phyloP scores from a whole-genome alignment of 2,329 filamentous ascomycete genomes.

The Madurella fahalii region DNA sequence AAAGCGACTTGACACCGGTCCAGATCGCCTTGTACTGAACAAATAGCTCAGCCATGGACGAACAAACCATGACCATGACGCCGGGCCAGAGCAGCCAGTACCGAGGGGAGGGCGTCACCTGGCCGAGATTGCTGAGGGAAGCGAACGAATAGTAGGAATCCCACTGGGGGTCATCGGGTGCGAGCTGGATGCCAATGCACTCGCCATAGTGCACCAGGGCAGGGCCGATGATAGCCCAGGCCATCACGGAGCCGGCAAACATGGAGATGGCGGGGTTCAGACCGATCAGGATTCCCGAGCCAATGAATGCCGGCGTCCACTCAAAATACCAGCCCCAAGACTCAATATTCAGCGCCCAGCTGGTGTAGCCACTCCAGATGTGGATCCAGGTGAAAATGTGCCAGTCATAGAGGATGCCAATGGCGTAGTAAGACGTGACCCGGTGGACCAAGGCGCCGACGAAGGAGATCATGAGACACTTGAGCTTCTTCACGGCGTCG shows the following conservation, averaged over 20 bases:
- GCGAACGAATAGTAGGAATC: conserved; percentile 35
- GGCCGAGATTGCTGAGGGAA: conserved; percentile 32
- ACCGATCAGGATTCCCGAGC: conserved; percentile 55
- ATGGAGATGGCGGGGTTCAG: conserved; percentile 56
- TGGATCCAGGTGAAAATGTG: conserved; percentile 51
- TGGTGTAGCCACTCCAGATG: conserved; percentile 50
- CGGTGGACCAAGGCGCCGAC: conserved; percentile 44
- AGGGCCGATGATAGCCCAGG: conserved; percentile 56
- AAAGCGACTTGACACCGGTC: conserved; percentile 43
- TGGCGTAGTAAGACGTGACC: conserved; percentile 53
- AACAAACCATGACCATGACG: conserved; percentile 40
- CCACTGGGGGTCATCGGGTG: conserved; percentile 42
- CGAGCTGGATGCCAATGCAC: conserved; percentile 39
- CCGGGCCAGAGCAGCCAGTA: conserved; percentile 43
- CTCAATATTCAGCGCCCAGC: conserved; percentile 48
- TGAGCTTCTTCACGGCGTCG: conserved; percentile 53
- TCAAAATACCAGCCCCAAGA: conserved; percentile 57
- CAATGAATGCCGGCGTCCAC: conserved; percentile 56
- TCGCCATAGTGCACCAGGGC: conserved; percentile 49
- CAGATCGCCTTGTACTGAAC: conserved; percentile 39
- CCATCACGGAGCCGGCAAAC: conserved; percentile 50
- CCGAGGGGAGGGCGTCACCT: conserved; percentile 34
- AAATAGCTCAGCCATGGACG: conserved; percentile 37
- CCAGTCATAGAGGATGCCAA: conserved; percentile 57
- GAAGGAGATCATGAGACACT: conserved; percentile 49